Percentiles rank a stretch among this genome's conserved stretches.
These are phyloP conservation scores for Sporothrix curviconia DNA, from an alignment of 2,329 filamentous ascomycete genomes.

Conservation along the genomic window DNA sequence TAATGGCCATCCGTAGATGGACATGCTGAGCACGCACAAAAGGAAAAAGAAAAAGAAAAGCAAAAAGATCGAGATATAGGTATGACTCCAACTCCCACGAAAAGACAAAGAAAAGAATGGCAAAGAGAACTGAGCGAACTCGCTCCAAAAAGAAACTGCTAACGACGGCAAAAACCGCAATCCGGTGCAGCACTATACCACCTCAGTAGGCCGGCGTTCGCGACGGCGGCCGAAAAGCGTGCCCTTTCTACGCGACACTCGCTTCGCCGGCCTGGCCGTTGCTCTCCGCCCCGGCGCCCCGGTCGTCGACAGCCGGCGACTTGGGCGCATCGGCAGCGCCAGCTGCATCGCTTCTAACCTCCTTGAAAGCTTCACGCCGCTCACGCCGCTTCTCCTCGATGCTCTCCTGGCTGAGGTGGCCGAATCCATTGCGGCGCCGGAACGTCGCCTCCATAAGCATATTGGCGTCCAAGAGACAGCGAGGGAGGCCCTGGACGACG, in stretches of 20 bases:
- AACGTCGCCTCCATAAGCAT: constrained; percentile 76
- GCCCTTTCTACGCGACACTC: constrained; percentile 33
- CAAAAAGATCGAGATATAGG: not conserved
- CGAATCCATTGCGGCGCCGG: constrained; percentile 70
- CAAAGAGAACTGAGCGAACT: not conserved
- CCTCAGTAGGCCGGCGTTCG: constrained; percentile 30
- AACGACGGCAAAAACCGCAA: not conserved
- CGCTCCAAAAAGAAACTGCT: not conserved
- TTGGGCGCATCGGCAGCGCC: constrained; percentile 20
- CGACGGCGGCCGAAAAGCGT: constrained; percentile 40
- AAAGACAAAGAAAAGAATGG: not conserved
- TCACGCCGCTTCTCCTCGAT: constrained; percentile 72
- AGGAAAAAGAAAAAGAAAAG: no score
- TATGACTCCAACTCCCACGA: not conserved
- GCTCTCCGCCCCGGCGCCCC: not conserved
- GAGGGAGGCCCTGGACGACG: constrained; percentile 80
- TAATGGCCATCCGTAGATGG: not conserved
- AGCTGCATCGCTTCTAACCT: constrained; percentile 35
- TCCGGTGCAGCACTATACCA: constrained; percentile 23
- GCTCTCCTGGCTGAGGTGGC: constrained; percentile 70
- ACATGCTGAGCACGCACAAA: constrained; percentile 1
- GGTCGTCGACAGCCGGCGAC: constrained; percentile 16
- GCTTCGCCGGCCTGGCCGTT: not conserved
- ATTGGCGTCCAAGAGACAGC: constrained; percentile 76
- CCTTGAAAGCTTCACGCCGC: constrained; percentile 48